These are phyloP conservation scores for Agrocybe praecox DNA, from an alignment of 768 basidiomycete species.

Conservation along the genomic window DNA sequence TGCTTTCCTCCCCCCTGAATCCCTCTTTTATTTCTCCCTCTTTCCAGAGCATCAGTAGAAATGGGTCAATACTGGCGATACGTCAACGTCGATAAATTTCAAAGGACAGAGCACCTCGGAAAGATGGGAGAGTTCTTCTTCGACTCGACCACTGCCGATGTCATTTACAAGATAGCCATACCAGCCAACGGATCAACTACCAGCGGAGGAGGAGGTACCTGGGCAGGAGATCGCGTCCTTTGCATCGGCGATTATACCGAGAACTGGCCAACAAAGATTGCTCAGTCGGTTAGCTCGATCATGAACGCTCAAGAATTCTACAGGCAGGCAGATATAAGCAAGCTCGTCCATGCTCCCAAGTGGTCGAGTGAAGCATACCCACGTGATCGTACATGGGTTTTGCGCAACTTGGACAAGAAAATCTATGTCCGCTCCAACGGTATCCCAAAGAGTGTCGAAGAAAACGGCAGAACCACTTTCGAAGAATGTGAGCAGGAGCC, in stretches of 20 bases:
- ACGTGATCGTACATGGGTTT: conserved; percentile 1
- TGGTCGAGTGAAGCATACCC: not conserved
- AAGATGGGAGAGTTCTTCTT: conserved; percentile 10
- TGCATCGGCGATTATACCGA: conserved; percentile 17
- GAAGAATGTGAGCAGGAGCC: not conserved
- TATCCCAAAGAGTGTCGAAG: not conserved
- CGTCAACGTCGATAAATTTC: conserved; percentile 3
- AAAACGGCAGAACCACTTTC: not conserved
- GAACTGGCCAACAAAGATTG: conserved; percentile 4
- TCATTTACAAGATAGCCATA: not conserved
- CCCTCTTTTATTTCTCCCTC: too few relatives aligned
- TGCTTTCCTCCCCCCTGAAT: too few relatives aligned
- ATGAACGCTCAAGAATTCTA: not conserved
- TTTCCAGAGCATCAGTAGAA: not conserved
- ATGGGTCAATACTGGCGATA: conserved; percentile 8
- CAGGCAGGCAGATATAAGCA: too few relatives aligned
- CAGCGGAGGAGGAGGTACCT: conserved; percentile 1
- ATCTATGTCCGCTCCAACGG: conserved; percentile 4
- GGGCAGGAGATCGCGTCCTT: conserved; percentile 24
- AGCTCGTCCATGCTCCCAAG: too few relatives aligned
- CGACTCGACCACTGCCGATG: not conserved
- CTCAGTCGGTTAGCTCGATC: not conserved
- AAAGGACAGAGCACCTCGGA: not conserved
- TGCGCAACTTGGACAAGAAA: conserved; percentile 6
- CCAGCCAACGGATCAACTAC: not conserved